Base-by-base conservation (phyloP, 441 rosid genomes). In the Aleurites moluccanus region DNA sequence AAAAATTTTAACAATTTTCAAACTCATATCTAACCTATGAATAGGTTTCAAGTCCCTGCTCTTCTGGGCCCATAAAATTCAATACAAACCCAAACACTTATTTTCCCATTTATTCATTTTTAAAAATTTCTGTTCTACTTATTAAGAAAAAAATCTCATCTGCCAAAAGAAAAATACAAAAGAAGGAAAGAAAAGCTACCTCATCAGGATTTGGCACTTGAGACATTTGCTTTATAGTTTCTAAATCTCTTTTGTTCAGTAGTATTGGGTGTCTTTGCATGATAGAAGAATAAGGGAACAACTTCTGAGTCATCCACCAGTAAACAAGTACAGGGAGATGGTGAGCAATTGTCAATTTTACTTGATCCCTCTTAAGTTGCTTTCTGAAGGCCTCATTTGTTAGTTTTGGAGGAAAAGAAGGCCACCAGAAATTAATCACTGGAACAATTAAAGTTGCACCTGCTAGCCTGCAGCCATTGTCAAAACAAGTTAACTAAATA, bases 291-390 rank as follows among this genome's bases (percentile, higher is more conserved):
- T 78, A 77, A 28, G 92, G 86, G 72, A 90, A 88, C 80, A 78
- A 77, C 62, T 87, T 90, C 75, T 90, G 92, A 56, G 88, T 84
- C 83, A 90, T 84, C 93, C 93, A 94, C 97, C 94, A 92, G 80
- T 91, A 82, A 23, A 90, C 74, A 28, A 92, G 69, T 79, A 87
- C 84, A 9, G 96, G 98, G 49, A 80, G 72, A 35, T 87, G 81
- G 65, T 83, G 88, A 18, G 96, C 90, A 64, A 92, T 77, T 63
- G 75, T 79, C 69, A 80, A 80, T 23, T 88, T 62, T 14, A 70
- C 30, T 75, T 61, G 79, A 42, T 75, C 79, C 15, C 68, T 44
- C 30, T 4, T 27, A 2, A 59, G 62, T n/a, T 57, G 77, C 44
- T 38, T 81, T 70, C 80, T 62, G 4, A 86, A 80, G 30, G 72